Percentiles rank a stretch among this genome's conserved stretches.
phyloP scores from a whole-genome alignment of 305 asterid species.

The Fraxinus baroniana region DNA sequence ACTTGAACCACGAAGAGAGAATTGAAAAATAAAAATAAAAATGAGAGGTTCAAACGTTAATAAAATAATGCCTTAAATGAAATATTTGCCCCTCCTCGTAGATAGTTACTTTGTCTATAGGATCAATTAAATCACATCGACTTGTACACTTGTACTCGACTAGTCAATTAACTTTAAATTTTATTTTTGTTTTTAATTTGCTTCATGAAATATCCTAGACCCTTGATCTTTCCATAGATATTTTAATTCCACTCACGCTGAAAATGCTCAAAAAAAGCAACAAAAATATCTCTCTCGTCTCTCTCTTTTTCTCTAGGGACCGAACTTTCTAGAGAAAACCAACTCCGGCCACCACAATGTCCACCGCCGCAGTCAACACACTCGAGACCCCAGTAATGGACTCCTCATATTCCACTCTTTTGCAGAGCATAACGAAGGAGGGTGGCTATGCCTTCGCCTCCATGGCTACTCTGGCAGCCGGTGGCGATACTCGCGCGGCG shows the following conservation, averaged over 20 bases:
- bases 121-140: too few relatives aligned
- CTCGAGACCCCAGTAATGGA: conserved; percentile 84
- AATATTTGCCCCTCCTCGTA: too few relatives aligned
- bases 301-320: conserved; percentile 3
- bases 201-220: neutral
- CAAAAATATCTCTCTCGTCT: conserved; percentile 8
- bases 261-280: conserved; percentile 10
- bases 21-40: too few relatives aligned
- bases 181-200: neutral
- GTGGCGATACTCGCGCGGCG: conserved; percentile 81
- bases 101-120: too few relatives aligned
- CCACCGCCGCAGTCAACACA: conserved; percentile 21
- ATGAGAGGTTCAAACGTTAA: too few relatives aligned
- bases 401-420: conserved; percentile 38
- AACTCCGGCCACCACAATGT: conserved; percentile 31
- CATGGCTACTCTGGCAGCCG: conserved; percentile 61
- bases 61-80: too few relatives aligned
- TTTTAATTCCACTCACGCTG: neutral
- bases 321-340: conserved; percentile 29
- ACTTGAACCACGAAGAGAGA: too few relatives aligned
- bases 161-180: neutral
- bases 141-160: neutral
- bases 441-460: conserved; percentile 87
- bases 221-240: conserved; percentile 16
- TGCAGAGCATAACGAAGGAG: conserved; percentile 60